A percentile compares a stretch with the other conserved stretches of the same genome.
These are phyloP conservation scores for Achaetomium macrosporum DNA, from an alignment of 2,329 filamentous ascomycete species.

Conservation along the genomic window DNA sequence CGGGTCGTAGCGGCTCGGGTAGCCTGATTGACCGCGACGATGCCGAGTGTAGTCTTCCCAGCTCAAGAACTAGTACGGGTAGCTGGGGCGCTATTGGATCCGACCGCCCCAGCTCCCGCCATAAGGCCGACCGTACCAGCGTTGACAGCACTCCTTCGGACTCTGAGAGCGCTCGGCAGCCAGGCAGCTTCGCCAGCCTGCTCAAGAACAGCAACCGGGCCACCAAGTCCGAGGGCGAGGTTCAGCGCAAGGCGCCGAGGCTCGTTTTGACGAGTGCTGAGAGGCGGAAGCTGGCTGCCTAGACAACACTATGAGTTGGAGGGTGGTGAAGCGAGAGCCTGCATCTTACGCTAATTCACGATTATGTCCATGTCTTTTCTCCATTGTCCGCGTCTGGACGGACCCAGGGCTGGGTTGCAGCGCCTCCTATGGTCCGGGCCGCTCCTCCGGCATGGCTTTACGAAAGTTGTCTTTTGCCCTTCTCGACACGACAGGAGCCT, in stretches of 20 bases:
- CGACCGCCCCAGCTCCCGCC: constrained; percentile 67
- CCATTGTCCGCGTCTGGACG: constrained; percentile 12
- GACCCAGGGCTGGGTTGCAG: constrained; percentile 17
- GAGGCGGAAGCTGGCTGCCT: constrained; percentile 68
- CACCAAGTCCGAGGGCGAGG: constrained; percentile 51
- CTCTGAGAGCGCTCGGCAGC: constrained; percentile 43
- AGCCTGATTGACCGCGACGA: constrained; percentile 66
- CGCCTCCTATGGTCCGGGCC: constrained; percentile 10
- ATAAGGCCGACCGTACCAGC: constrained; percentile 56
- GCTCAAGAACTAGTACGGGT: constrained; percentile 70
- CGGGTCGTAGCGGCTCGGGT: constrained; percentile 66
- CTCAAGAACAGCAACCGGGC: constrained; percentile 55
- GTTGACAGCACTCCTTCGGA: constrained; percentile 56
- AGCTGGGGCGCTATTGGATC: constrained; percentile 77
- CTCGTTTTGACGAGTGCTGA: constrained; percentile 83
- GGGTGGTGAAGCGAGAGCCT: constrained; percentile 9
- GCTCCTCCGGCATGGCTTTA: constrained; percentile 1
- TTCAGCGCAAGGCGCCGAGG: constrained; percentile 76
- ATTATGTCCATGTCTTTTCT: constrained; percentile 25
- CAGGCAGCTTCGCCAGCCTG: constrained; percentile 59
- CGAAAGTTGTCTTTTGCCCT: constrained; percentile 4
- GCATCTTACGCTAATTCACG: constrained; percentile 27
- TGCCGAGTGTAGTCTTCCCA: constrained; percentile 60
- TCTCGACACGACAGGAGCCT: constrained; percentile 9
- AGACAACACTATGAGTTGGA: constrained; percentile 4